phyloP scores from a whole-genome alignment of 768 basidiomycete genomes.

The Aureoboletus auriporus region DNA sequence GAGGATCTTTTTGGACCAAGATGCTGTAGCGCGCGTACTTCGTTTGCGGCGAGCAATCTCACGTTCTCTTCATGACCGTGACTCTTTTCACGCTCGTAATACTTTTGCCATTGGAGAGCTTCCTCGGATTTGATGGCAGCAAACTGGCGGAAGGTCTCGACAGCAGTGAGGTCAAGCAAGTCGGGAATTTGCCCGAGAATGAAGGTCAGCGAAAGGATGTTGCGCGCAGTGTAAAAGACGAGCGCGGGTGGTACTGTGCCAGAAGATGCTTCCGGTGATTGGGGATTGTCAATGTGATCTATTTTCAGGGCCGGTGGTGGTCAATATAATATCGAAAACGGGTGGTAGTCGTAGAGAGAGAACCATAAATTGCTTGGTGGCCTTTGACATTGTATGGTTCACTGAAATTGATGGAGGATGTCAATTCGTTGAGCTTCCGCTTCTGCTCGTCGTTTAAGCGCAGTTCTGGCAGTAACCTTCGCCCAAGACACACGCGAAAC shows the following conservation, averaged over 20 bases:
- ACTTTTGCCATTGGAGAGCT: conserved; percentile 26
- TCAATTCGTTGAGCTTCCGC: conserved; percentile 6
- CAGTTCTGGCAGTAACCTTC: too few species aligned
- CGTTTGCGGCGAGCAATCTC: conserved; percentile 16
- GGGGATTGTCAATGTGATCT: conserved; percentile 5
- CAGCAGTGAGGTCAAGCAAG: conserved; percentile 18
- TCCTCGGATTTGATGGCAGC: conserved; percentile 14
- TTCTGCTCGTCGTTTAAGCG: neutral
- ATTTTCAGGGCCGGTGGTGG: conserved; percentile 3
- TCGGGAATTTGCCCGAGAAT: conserved; percentile 30
- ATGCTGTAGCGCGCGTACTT: conserved; percentile 10
- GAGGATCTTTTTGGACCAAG: conserved; percentile 6
- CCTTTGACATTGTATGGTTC: conserved; percentile 6
- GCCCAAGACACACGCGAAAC: too few species aligned
- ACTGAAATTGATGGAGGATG: conserved; percentile 15
- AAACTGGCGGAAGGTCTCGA: conserved; percentile 23
- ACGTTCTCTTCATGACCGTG: conserved; percentile 5
- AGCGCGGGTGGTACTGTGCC: conserved; percentile 10
- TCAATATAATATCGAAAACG: neutral
- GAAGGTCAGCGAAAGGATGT: conserved; percentile 27
- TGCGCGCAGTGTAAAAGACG: conserved; percentile 25
- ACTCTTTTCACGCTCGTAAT: conserved; percentile 11
- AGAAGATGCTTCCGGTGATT: neutral
- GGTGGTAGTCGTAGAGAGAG: neutral
- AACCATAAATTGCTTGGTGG: conserved; percentile 17